Evolutionary conservation across 345 rosid genomes (phyloP).

Genomic region (Balakata baccata): DNA sequence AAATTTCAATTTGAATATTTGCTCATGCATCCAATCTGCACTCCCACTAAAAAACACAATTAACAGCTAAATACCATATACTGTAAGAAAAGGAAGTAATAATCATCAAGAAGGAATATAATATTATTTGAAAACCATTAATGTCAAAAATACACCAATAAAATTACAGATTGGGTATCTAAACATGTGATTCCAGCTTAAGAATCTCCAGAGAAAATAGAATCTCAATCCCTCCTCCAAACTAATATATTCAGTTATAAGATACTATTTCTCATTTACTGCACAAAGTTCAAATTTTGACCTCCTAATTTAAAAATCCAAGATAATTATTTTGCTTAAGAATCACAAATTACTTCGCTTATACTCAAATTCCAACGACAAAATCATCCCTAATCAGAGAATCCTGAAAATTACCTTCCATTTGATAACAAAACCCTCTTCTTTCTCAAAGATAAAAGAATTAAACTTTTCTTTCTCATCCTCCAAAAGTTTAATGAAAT

Average conservation of each 20-base stretch:
- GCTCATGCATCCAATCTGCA: background rate
- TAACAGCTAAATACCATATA: background rate
- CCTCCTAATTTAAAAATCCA: too few relatives aligned
- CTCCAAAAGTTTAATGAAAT: constrained; percentile 67
- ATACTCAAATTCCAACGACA: constrained; percentile 12
- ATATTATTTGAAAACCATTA: background rate
- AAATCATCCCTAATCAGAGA: background rate
- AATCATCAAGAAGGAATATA: background rate
- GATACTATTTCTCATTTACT: too few relatives aligned
- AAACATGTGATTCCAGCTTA: too few relatives aligned
- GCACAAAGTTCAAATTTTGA: too few relatives aligned
- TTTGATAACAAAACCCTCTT: constrained; percentile 88
- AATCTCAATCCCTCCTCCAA: background rate
- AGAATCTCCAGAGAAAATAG: background rate
- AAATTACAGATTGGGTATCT: too few relatives aligned
- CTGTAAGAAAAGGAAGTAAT: background rate
- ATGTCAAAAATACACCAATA: too few relatives aligned
- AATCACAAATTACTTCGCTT: background rate
- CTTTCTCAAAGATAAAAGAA: constrained; percentile 80
- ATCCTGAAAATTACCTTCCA: constrained; percentile 52
- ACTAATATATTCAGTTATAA: too few relatives aligned
- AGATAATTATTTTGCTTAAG: too few relatives aligned
- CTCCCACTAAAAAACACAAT: background rate
- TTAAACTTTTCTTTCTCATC: constrained; percentile 92
- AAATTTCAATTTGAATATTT: background rate